Percentiles rank a stretch among this genome's conserved stretches.
Evolutionary conservation across 2,329 filamentous ascomycete genomes (phyloP).

Genomic region (Sporothrix brasiliensis): DNA sequence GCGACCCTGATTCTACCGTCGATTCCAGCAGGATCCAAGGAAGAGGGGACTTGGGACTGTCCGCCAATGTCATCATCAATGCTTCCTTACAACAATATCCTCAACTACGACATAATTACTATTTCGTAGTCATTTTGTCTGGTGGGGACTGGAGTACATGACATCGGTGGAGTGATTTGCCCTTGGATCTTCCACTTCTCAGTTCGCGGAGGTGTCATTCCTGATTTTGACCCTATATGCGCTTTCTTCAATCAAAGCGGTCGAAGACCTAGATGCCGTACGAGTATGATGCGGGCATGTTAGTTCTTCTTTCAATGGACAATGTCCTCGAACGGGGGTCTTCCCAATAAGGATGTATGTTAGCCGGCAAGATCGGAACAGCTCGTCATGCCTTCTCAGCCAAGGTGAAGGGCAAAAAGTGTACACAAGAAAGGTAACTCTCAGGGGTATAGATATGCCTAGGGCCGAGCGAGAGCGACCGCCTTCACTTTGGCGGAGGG

Average conservation of each 20-base stretch:
- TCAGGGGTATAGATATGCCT: slow-evolving; percentile 2
- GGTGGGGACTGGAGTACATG: background rate
- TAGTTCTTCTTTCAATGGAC: background rate
- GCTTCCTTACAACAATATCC: background rate
- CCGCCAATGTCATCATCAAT: background rate
- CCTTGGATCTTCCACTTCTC: background rate
- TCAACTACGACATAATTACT: background rate
- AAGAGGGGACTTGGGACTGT: background rate
- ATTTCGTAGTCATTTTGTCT: background rate
- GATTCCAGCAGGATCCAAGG: background rate
- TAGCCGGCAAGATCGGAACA: background rate
- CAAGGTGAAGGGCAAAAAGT: background rate
- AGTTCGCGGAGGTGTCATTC: background rate
- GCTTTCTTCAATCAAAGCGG: background rate
- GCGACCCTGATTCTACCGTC: background rate
- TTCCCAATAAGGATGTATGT: background rate
- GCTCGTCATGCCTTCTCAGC: background rate
- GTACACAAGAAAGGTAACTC: background rate
- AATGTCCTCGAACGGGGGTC: background rate
- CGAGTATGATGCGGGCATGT: background rate
- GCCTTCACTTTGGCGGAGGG: background rate
- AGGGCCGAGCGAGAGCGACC: background rate
- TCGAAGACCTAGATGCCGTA: slow-evolving; percentile 1
- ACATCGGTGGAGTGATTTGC: background rate
- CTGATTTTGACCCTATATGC: background rate